Percentiles rank a stretch among this genome's conserved stretches.
phyloP scores from a whole-genome alignment of 129 eudicot species.

The Chrysanthemum seticuspe region DNA sequence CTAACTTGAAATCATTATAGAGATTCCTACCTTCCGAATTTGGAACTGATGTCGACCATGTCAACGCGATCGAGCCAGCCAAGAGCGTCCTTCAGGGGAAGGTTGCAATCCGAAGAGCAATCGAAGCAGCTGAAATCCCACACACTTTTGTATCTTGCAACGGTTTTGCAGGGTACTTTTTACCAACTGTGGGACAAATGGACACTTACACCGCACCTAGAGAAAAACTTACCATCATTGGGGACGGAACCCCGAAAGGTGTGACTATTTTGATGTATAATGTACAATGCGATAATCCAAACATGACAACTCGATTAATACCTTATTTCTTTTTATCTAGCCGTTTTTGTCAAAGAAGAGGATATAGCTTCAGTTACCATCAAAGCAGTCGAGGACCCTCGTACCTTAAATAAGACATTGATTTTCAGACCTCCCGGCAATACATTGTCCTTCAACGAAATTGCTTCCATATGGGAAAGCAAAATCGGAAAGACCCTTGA shows the following conservation, averaged over 20 bases:
- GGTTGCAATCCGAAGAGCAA: constrained; percentile 32
- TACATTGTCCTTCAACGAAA: constrained; percentile 49
- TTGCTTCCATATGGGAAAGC: constrained; percentile 73
- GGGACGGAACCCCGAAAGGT: constrained; percentile 56
- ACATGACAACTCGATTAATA: background rate
- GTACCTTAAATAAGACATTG: constrained; percentile 68
- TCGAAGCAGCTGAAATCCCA: constrained; percentile 45
- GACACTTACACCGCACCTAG: constrained; percentile 26
- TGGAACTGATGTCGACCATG: constrained; percentile 44
- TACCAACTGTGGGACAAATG: constrained; percentile 33
- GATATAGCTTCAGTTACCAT: constrained; percentile 70
- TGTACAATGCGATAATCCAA: background rate
- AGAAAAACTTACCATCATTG: constrained; percentile 38
- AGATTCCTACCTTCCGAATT: constrained; percentile 55
- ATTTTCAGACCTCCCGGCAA: constrained; percentile 56
- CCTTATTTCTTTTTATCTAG: constrained; percentile 31
- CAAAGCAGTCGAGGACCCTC: constrained; percentile 68
- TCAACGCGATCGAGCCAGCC: constrained; percentile 46
- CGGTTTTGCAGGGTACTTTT: constrained; percentile 32
- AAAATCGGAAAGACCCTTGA: constrained; percentile 68
- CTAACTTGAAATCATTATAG: constrained; percentile 13
- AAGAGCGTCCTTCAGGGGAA: constrained; percentile 25
- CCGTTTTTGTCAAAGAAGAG: constrained; percentile 50
- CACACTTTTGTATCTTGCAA: constrained; percentile 34
- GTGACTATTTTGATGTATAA: background rate